Percentiles rank a stretch among this genome's conserved stretches.
phyloP scores from a whole-genome alignment of 805 yeast species.

The Wickerhamiella bombiphila region DNA sequence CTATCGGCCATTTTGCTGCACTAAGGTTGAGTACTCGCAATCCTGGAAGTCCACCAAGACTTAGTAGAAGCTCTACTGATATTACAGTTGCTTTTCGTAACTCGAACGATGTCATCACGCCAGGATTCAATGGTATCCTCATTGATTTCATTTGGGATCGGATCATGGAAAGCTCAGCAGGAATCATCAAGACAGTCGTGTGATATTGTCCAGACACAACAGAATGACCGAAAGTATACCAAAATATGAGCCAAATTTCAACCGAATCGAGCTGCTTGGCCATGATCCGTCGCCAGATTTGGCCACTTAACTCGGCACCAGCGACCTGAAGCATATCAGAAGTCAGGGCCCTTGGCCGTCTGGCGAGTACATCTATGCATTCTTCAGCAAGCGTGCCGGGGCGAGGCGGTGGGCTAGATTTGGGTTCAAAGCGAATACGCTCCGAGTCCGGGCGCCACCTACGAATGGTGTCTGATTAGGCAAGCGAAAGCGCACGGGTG shows the following conservation, averaged over 20 bases:
- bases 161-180: not conserved
- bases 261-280: not conserved
- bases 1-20: not conserved
- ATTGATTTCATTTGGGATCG: not conserved
- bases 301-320: not conserved
- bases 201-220: not conserved
- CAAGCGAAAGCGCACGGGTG: not conserved
- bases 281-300: not conserved
- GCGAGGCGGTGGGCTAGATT: slow-evolving; percentile 1
- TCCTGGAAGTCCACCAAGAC: not conserved
- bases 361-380: slow-evolving; percentile 1
- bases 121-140: not conserved
- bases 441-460: slow-evolving; percentile 9
- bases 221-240: not conserved
- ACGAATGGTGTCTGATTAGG: not conserved
- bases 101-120: not conserved
- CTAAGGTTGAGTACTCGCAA: not conserved
- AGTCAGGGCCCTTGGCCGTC: not conserved
- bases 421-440: slow-evolving; percentile 7
- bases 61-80: not conserved
- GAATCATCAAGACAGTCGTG: not conserved
- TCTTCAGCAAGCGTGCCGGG: slow-evolving; percentile 1
- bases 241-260: not conserved
- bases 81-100: not conserved
- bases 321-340: not conserved